Percentiles rank a stretch among this genome's conserved stretches.
Conservation (phyloP, 2,329 filamentous ascomycete species). For the Scedosporium boydii region DNA sequence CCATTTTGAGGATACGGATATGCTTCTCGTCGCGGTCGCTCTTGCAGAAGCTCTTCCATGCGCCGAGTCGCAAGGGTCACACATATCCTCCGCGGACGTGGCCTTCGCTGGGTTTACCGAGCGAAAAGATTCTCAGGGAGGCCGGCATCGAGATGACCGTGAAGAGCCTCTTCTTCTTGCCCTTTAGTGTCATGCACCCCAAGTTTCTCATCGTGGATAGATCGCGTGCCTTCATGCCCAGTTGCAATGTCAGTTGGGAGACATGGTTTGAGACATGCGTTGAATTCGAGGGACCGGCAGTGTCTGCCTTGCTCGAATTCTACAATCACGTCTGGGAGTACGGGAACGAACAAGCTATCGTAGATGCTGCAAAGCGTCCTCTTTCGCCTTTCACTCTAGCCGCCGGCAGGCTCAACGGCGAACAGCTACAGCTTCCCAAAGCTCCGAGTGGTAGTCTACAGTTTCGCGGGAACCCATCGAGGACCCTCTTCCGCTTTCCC, state of each 20-base stretch:
- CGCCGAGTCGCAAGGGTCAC: slow-evolving; percentile 51
- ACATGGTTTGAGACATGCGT: slow-evolving; percentile 77
- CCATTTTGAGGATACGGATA: slow-evolving; percentile 51
- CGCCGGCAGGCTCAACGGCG: not conserved
- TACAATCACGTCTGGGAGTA: slow-evolving; percentile 58
- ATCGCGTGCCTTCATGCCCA: slow-evolving; percentile 57
- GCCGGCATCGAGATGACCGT: slow-evolving; percentile 57
- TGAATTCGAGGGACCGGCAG: slow-evolving; percentile 52
- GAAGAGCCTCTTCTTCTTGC: slow-evolving; percentile 70
- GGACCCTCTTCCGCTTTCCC: not conserved
- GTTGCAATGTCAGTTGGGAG: slow-evolving; percentile 81
- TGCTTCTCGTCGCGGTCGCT: slow-evolving; percentile 68
- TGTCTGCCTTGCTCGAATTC: slow-evolving; percentile 54
- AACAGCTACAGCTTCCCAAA: not conserved
- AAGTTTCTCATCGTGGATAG: slow-evolving; percentile 73
- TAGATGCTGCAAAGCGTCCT: not conserved
- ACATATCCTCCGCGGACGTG: slow-evolving; percentile 51
- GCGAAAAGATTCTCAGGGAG: slow-evolving; percentile 37
- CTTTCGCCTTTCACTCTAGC: not conserved
- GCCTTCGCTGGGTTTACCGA: slow-evolving; percentile 56
- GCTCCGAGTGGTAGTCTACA: not conserved
- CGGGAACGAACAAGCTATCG: not conserved
- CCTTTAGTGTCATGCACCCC: slow-evolving; percentile 80
- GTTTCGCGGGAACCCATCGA: slow-evolving; percentile 1
- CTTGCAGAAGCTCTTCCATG: slow-evolving; percentile 67